A percentile compares a stretch with the other conserved stretches of the same genome.
Conservation (phyloP, 805 yeast species). For the Wilhelminamyces savonicus region DNA sequence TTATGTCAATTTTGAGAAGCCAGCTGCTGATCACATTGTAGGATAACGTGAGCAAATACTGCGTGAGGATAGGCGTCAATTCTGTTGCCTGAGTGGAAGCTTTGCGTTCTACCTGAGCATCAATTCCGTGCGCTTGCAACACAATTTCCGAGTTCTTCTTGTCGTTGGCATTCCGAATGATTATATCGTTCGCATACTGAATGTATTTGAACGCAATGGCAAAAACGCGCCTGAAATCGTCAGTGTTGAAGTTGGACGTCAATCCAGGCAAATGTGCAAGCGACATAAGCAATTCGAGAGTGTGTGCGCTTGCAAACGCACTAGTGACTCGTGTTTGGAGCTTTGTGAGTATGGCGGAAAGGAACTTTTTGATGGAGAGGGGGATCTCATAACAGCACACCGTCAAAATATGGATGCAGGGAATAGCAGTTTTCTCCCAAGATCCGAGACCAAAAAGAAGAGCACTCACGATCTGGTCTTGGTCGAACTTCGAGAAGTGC, state of each 20-base stretch:
- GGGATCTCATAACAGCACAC: conserved; percentile 82
- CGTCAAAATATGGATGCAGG: conserved; percentile 69
- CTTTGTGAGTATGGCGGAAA: conserved; percentile 63
- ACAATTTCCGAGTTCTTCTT: conserved; percentile 5
- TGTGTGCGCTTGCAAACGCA: conserved; percentile 62
- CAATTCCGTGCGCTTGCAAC: conserved; percentile 35
- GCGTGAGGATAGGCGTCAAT: conserved; percentile 46
- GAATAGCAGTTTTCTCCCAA: conserved; percentile 74
- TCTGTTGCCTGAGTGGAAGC: conserved; percentile 47
- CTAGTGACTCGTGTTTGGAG: conserved; percentile 71
- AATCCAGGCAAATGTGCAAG: conserved; percentile 60
- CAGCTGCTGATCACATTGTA: conserved; percentile 64
- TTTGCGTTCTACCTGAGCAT: conserved; percentile 44
- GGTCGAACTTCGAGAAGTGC: conserved; percentile 47
- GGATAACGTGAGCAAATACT: conserved; percentile 57
- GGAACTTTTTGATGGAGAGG: conserved; percentile 57
- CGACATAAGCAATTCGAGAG: conserved; percentile 66
- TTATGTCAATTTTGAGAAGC: conserved; percentile 58
- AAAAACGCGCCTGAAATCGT: conserved; percentile 73
- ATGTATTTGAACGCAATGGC: conserved; percentile 79
- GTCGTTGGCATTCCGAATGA: conserved; percentile 17
- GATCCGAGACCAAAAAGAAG: conserved; percentile 57
- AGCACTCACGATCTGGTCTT: conserved; percentile 58
- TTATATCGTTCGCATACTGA: conserved; percentile 56
- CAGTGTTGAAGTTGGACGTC: conserved; percentile 65